These are phyloP conservation scores for Xylaria flabelliformis DNA, from an alignment of 495 filamentous ascomycete genomes.

Conservation along the genomic window DNA sequence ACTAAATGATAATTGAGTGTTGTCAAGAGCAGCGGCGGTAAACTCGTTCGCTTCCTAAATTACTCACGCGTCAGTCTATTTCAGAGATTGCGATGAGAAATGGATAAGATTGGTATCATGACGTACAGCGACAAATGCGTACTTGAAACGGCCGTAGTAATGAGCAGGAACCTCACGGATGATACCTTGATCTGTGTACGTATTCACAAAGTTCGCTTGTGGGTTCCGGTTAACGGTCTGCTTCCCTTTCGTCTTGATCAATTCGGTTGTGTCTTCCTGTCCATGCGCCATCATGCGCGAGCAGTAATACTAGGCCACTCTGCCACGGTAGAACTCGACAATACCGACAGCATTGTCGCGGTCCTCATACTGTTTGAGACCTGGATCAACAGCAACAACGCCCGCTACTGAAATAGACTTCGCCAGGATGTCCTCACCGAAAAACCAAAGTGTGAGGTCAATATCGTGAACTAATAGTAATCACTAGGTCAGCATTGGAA, in stretches of 20 bases:
- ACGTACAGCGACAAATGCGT: constrained; percentile 58
- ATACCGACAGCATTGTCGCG: constrained; percentile 68
- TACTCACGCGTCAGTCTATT: constrained; percentile 22
- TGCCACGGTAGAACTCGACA: constrained; percentile 66
- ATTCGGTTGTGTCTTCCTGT: constrained; percentile 68
- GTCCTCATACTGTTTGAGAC: constrained; percentile 62
- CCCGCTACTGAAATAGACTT: constrained; percentile 61
- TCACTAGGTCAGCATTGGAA: not conserved
- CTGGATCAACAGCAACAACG: constrained; percentile 65
- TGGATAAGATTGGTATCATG: not conserved
- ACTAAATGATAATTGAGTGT: constrained; percentile 58
- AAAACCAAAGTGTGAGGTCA: constrained; percentile 65
- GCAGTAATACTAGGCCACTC: constrained; percentile 66
- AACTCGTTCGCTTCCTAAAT: constrained; percentile 64
- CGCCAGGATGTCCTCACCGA: constrained; percentile 52
- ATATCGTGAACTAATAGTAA: constrained; percentile 62
- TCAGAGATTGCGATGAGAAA: not conserved
- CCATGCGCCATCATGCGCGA: constrained; percentile 68
- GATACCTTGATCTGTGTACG: constrained; percentile 56
- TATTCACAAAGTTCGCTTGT: constrained; percentile 57
- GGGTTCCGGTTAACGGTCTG: constrained; percentile 64
- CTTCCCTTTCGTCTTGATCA: constrained; percentile 68
- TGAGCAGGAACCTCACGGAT: constrained; percentile 61
- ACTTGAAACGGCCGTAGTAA: constrained; percentile 68
- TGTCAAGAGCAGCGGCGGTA: constrained; percentile 60